phyloP scores from a whole-genome alignment of 371 early-diverging fungal genomes.

The Actinomucor elegans region DNA sequence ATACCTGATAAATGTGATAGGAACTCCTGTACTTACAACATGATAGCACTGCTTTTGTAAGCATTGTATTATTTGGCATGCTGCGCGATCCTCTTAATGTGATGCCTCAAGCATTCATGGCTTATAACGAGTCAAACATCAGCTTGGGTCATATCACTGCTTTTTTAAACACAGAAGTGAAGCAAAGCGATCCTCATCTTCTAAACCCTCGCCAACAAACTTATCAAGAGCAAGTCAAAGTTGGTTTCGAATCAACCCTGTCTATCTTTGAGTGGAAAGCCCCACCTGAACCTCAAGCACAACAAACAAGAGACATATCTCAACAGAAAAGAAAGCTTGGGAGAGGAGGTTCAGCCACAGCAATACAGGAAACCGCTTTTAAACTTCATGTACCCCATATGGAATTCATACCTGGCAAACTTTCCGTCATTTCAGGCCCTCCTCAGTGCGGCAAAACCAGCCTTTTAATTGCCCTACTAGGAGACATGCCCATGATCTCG shows the following conservation, averaged over 20 bases:
- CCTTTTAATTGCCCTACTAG: conserved; percentile 67
- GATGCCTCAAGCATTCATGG: conserved; percentile 61
- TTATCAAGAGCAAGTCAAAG: conserved; percentile 18
- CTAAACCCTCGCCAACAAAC: neutral
- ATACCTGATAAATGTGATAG: conserved; percentile 1
- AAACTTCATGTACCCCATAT: conserved; percentile 24
- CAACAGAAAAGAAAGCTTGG: no score
- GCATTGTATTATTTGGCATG: conserved; percentile 64
- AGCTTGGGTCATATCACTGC: conserved; percentile 55
- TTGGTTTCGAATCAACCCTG: conserved; percentile 18
- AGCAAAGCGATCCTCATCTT: conserved; percentile 1
- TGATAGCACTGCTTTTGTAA: conserved; percentile 59
- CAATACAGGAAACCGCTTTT: no score
- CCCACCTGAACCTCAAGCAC: neutral
- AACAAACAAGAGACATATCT: neutral
- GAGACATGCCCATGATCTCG: conserved; percentile 52
- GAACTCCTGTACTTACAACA: neutral
- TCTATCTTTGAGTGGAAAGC: conserved; percentile 28
- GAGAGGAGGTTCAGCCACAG: no score
- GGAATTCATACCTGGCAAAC: conserved; percentile 55
- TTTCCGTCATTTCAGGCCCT: conserved; percentile 64
- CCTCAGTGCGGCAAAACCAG: conserved; percentile 68
- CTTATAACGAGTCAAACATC: conserved; percentile 55
- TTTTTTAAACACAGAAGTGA: conserved; percentile 44
- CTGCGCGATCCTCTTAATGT: conserved; percentile 65